Evolutionary conservation across 768 basidiomycete genomes (phyloP), one percentile per base, ranked within the genome.

Genomic region (Hypsizygus marmoreus): DNA sequence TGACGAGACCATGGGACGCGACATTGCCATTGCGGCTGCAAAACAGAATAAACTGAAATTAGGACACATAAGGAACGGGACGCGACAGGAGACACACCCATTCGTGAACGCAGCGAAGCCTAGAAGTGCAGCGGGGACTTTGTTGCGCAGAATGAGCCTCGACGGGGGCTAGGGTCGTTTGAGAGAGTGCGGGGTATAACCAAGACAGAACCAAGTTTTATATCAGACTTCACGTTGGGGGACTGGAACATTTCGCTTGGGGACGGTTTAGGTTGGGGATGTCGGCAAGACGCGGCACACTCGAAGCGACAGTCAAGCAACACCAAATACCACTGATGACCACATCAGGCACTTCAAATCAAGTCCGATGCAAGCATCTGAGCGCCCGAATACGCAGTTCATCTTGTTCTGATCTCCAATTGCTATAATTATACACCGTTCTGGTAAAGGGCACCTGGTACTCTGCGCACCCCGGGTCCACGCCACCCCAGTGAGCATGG

Each of bases 1-100:
- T 4, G 86, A 88, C 4, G 86, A 77, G 37, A 83, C 71, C 51
- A 72, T 58, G 33, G 81, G 79, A 53, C 75, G 72, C 23, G 79
- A 69, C 56, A 77, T 66, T 25, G 76, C 57, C 55, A 81, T 63
- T 39, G 74, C 65, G 26, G 75, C 74, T 73, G 49, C 40, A 17
- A 6, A 11, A n/a, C n/a, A n/a, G n/a, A n/a, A n/a, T n/a, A n/a
- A n/a, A n/a, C n/a, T 22, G 29, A 17, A 16, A 38, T 56, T 40
- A 57, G 50, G 19, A 39, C 13, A 16, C 20, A 7, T 9, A 24
- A 29, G 23, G 38, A 17, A 10, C 38, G 25, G 17, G 24, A 9
- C 33, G 29, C 14, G 31, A 9, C 38, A 4, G 26, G 45, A 14
- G 35, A 63, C 71, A 17, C 49, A 78, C 75, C 63, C 77, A 76